Conservation (phyloP, 2,329 filamentous ascomycete genomes). For the Bisporella sp. region DNA sequence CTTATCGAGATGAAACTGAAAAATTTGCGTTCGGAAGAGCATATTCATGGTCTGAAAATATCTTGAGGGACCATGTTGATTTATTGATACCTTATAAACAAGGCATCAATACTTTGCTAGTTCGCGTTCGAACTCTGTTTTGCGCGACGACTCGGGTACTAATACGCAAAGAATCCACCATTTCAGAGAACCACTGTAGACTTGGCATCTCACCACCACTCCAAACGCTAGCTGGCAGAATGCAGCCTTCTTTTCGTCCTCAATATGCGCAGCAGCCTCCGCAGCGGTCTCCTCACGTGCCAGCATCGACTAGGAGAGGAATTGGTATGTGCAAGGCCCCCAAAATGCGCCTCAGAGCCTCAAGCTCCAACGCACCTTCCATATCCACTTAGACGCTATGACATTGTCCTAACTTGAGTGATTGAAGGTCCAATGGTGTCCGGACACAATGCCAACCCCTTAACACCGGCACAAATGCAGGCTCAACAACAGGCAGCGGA, state of each 20-base stretch:
- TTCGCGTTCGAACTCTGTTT: no score
- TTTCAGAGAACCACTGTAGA: no score
- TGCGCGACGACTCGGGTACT: no score
- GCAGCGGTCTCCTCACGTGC: conserved; percentile 24
- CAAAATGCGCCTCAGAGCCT: conserved; percentile 12
- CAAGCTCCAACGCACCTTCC: conserved; percentile 6
- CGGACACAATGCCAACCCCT: conserved; percentile 29
- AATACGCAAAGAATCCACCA: no score
- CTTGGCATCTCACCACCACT: background rate
- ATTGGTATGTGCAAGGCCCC: conserved; percentile 25
- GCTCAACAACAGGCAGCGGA: conserved; percentile 46
- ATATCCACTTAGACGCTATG: background rate
- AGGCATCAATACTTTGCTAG: no score
- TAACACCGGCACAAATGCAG: conserved; percentile 49
- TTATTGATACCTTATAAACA: no score
- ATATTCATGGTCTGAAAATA: no score
- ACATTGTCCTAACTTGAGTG: conserved; percentile 5
- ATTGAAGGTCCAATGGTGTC: conserved; percentile 25
- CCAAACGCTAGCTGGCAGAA: conserved; percentile 8
- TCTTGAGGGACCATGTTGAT: no score
- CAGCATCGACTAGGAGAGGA: conserved; percentile 23
- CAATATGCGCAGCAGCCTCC: conserved; percentile 18
- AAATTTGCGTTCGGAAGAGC: no score
- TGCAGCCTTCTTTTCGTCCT: conserved; percentile 26
- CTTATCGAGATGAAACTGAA: no score